phyloP scores from a whole-genome alignment of 2,329 filamentous ascomycete species.

The Fusarium sp. region DNA sequence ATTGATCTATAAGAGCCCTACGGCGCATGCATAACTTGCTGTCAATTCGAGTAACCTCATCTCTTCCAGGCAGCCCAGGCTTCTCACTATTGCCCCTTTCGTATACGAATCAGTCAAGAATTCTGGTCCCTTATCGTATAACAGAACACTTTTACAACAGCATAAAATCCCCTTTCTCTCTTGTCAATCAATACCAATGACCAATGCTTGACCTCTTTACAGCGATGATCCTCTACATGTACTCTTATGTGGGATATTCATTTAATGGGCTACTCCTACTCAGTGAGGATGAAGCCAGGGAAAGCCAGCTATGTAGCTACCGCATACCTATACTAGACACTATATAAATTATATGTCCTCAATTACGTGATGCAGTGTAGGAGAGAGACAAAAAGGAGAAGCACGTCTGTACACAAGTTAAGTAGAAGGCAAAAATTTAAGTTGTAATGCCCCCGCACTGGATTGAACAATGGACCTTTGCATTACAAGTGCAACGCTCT shows the following conservation, averaged over 20 bases:
- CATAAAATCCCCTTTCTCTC: too few relatives aligned
- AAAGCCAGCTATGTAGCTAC: not conserved
- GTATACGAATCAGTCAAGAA: not conserved
- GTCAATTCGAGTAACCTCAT: not conserved
- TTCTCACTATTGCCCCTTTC: not conserved
- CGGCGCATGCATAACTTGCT: not conserved
- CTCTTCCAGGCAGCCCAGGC: not conserved
- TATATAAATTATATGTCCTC: not conserved
- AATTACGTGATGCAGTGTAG: not conserved
- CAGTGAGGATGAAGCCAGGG: not conserved
- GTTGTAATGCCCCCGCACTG: slow-evolving; percentile 31
- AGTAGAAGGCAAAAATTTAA: slow-evolving; percentile 5
- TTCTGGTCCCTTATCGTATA: not conserved
- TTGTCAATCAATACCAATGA: not conserved
- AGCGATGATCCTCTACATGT: not conserved
- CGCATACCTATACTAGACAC: not conserved
- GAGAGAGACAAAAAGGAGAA: not conserved
- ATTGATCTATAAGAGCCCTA: not conserved
- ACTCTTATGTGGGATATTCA: not conserved
- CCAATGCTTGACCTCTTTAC: not conserved
- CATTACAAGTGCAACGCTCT: slow-evolving; percentile 44
- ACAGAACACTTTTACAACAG: not conserved
- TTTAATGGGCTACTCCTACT: not conserved
- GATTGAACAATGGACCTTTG: slow-evolving; percentile 44
- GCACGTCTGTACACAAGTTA: too few relatives aligned